Conservation (phyloP, 192 early-diverging fungal species). For the Lobosporangium transversale region DNA sequence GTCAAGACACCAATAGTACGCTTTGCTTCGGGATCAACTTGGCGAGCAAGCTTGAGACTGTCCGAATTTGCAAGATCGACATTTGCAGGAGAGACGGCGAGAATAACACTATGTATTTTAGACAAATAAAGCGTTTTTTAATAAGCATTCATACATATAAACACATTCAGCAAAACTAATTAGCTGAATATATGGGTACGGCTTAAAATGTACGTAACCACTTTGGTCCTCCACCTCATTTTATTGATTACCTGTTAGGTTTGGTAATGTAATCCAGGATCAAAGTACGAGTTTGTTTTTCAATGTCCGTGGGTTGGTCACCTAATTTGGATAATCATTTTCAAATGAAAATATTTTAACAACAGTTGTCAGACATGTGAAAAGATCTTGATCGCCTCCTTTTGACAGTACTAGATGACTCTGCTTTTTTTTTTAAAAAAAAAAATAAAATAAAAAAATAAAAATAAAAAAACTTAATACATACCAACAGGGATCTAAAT, state of each 20-base stretch:
- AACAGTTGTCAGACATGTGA: constrained; percentile 3
- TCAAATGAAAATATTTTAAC: not conserved
- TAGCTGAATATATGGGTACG: not conserved
- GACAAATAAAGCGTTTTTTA: too few relatives aligned
- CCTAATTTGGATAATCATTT: constrained; percentile 57
- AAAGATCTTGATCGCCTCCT: not conserved
- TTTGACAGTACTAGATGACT: too few relatives aligned
- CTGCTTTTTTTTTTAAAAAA: too few relatives aligned
- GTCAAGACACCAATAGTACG: constrained; percentile 85
- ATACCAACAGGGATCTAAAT: constrained; percentile 59
- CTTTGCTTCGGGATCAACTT: constrained; percentile 82
- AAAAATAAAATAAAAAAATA: too few relatives aligned
- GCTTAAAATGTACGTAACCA: not conserved
- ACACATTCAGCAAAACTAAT: too few relatives aligned
- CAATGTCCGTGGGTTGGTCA: constrained; percentile 86
- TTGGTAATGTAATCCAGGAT: constrained; percentile 83
- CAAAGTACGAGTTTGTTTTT: constrained; percentile 79
- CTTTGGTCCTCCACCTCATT: not conserved
- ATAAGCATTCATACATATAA: too few relatives aligned
- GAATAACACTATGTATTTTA: constrained; percentile 68
- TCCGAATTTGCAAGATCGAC: constrained; percentile 86
- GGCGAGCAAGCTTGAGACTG: constrained; percentile 86
- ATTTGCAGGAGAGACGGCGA: constrained; percentile 85
- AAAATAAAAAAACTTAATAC: too few relatives aligned
- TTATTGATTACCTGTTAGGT: constrained; percentile 70